phyloP scores from a whole-genome alignment of 495 filamentous ascomycete species.

The Clavariopsis aquatica region DNA sequence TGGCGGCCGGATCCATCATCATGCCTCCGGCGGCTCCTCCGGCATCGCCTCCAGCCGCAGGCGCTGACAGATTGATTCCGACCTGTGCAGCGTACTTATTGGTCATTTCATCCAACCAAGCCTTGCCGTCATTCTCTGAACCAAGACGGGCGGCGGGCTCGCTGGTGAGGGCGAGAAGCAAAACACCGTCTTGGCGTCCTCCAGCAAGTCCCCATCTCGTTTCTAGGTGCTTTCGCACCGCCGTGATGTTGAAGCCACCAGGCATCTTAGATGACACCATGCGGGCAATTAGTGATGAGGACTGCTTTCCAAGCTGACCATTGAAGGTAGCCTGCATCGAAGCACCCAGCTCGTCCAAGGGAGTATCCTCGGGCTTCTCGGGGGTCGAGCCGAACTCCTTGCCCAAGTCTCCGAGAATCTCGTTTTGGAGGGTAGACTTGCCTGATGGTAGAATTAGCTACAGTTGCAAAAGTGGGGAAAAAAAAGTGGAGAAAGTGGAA shows the following conservation, averaged over 20 bases:
- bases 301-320: slow-evolving; percentile 95
- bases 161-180: slow-evolving; percentile 86
- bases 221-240: slow-evolving; percentile 89
- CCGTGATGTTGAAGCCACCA: slow-evolving; percentile 97
- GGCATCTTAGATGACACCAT: slow-evolving; percentile 99
- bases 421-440: slow-evolving; percentile 97
- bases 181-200: slow-evolving; percentile 88
- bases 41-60: slow-evolving; percentile 70
- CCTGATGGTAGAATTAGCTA: slow-evolving; percentile 52
- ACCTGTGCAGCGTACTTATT: slow-evolving; percentile 87
- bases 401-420: slow-evolving; percentile 91
- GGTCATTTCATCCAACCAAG: slow-evolving; percentile 79
- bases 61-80: slow-evolving; percentile 81
- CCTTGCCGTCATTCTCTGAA: slow-evolving; percentile 86
- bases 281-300: slow-evolving; percentile 87
- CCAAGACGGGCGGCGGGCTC: slow-evolving; percentile 87
- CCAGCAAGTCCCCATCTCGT: slow-evolving; percentile 86
- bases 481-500: too few species aligned
- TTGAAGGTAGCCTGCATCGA: slow-evolving; percentile 98
- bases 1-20: slow-evolving; percentile 99
- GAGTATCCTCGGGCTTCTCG: slow-evolving; percentile 97
- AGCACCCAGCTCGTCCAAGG: slow-evolving; percentile 90
- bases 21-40: slow-evolving; percentile 75
- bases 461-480: not conserved
- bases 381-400: slow-evolving; percentile 98